These are phyloP conservation scores for Dothideomycetes sp. DNA, from an alignment of 2,329 filamentous ascomycete species.

Conservation along the genomic window DNA sequence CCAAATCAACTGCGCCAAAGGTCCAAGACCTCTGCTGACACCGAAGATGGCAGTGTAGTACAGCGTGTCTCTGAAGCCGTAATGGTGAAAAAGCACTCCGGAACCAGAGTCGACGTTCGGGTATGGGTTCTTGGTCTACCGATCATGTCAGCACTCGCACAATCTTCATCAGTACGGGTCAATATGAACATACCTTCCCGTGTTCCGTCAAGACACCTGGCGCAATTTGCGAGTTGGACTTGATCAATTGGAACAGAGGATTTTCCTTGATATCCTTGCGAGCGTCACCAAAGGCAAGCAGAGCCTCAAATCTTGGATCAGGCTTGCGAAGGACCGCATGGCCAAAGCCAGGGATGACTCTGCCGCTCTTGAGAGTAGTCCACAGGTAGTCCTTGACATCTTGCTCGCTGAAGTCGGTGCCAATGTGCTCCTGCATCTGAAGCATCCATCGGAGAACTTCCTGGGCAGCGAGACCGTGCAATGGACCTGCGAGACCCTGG, in stretches of 20 bases:
- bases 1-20: slow-evolving; percentile 91
- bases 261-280: slow-evolving; percentile 78
- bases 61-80: slow-evolving; percentile 91
- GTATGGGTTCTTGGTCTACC: slow-evolving; percentile 50
- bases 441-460: slow-evolving; percentile 95
- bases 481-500: slow-evolving; percentile 86
- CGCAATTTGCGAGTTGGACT: slow-evolving; percentile 85
- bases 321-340: slow-evolving; percentile 95
- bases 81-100: slow-evolving; percentile 94
- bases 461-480: slow-evolving; percentile 88
- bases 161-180: not conserved
- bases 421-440: slow-evolving; percentile 87
- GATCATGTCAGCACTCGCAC: slow-evolving; percentile 1
- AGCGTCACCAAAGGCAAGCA: slow-evolving; percentile 88
- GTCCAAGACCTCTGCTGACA: slow-evolving; percentile 67
- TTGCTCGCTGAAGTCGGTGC: slow-evolving; percentile 63
- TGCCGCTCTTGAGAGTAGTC: slow-evolving; percentile 84
- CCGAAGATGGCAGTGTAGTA: slow-evolving; percentile 76
- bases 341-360: slow-evolving; percentile 89
- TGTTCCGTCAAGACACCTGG: slow-evolving; percentile 86
- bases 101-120: slow-evolving; percentile 93
- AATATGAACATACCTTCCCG: slow-evolving; percentile 55
- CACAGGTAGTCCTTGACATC: slow-evolving; percentile 87
- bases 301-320: slow-evolving; percentile 88
- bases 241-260: slow-evolving; percentile 87